A percentile compares a stretch with the other conserved stretches of the same genome.
Conservation (phyloP, 83 land plant genomes). For the Picea engelmannii region DNA sequence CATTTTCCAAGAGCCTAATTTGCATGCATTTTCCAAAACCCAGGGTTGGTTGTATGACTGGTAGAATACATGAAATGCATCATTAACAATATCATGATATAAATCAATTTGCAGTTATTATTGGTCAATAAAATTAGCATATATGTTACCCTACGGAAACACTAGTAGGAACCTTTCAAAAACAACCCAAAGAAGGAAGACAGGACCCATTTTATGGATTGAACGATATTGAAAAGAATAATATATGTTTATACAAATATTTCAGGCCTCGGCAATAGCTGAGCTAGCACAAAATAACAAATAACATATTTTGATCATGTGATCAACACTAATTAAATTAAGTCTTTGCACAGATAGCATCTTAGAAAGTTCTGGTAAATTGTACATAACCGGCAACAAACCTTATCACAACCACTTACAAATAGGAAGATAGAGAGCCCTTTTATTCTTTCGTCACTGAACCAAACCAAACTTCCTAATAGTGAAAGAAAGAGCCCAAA, state of each 20-base stretch:
- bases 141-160: background rate
- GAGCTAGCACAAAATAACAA: background rate
- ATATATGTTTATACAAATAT: conserved; percentile 1
- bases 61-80: background rate
- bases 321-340: background rate
- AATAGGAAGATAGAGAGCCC: background rate
- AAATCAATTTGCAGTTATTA: background rate
- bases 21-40: too few relatives aligned
- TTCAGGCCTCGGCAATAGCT: background rate
- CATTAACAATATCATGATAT: background rate
- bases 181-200: background rate
- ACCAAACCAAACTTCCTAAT: background rate
- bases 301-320: background rate
- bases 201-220: background rate
- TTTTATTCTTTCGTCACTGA: background rate
- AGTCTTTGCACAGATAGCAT: background rate
- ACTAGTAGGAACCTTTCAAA: background rate
- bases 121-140: background rate
- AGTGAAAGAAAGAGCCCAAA: background rate
- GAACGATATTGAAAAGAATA: background rate
- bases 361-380: background rate
- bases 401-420: background rate
- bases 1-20: too few relatives aligned
- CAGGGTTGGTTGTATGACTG: too few relatives aligned
- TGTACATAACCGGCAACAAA: background rate